phyloP scores from a whole-genome alignment of 106 monocot species.

The Agapanthus africanus region DNA sequence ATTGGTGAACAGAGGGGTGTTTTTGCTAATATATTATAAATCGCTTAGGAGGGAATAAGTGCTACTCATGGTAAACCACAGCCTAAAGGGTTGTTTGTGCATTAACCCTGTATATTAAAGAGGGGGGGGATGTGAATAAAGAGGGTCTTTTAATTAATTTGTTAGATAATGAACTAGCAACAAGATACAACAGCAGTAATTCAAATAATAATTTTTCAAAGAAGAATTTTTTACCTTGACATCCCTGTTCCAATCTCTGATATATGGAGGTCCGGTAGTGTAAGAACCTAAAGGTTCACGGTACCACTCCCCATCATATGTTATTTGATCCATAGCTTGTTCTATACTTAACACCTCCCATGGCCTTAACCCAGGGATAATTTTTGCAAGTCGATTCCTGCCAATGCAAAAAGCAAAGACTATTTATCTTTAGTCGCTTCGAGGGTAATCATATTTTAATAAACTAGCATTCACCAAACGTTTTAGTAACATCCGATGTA shows the following conservation, averaged over 20 bases:
- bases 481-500: not conserved
- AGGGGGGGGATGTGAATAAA: too few relatives aligned
- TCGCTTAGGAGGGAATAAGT: too few relatives aligned
- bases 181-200: too few relatives aligned
- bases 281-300: constrained; percentile 69
- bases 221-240: constrained; percentile 39
- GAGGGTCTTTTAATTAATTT: not conserved
- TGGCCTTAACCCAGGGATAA: constrained; percentile 75
- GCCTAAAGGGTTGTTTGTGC: too few relatives aligned
- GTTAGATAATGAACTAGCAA: not conserved
- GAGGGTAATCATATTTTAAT: not conserved
- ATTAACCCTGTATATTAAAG: too few relatives aligned
- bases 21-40: too few relatives aligned
- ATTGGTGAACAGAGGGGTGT: too few relatives aligned
- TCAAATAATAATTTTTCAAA: too few relatives aligned
- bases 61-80: too few relatives aligned
- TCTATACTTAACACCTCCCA: constrained; percentile 86
- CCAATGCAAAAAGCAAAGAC: not conserved
- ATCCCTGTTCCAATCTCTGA: constrained; percentile 70
- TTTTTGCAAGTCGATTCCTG: constrained; percentile 67
- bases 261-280: constrained; percentile 72
- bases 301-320: constrained; percentile 68
- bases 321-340: constrained; percentile 81
- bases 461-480: not conserved
- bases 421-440: not conserved